Evolutionary conservation across 1,284 basidiomycete species (phyloP).

Genomic region (Veloporphyrellus conicus): DNA sequence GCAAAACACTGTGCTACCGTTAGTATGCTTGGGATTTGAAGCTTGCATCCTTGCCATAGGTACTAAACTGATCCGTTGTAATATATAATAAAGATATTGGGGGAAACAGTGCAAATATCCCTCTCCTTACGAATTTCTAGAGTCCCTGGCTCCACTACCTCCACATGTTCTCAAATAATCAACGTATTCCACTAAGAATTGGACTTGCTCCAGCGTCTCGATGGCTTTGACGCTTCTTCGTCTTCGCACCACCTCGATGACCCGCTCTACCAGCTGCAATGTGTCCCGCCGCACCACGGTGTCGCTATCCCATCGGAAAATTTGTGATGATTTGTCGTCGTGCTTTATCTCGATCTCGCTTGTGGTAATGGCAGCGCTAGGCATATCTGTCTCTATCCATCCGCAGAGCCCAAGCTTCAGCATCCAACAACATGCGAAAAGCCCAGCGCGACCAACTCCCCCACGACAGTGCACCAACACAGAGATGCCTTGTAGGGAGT

Average conservation of each 20-base stretch:
- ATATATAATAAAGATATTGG: constrained; percentile 5
- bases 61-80: constrained; percentile 5
- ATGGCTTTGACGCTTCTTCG: constrained; percentile 82
- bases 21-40: constrained; percentile 1
- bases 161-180: constrained; percentile 50
- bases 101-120: too few species aligned
- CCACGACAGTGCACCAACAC: constrained; percentile 92
- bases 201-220: constrained; percentile 89
- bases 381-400: constrained; percentile 43
- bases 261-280: constrained; percentile 66
- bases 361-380: background rate
- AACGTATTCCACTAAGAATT: constrained; percentile 79
- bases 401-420: constrained; percentile 87
- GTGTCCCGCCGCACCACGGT: constrained; percentile 41
- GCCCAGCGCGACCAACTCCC: constrained; percentile 90
- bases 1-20: background rate
- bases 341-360: constrained; percentile 8
- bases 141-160: background rate
- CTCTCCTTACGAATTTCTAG: background rate
- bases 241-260: constrained; percentile 69
- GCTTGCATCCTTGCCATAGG: background rate
- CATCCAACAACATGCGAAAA: constrained; percentile 91
- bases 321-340: background rate
- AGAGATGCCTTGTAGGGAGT: constrained; percentile 71
- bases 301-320: constrained; percentile 17